Evolutionary conservation across 495 filamentous ascomycete species (phyloP).

Genomic region (Evansstolkia leycettana): DNA sequence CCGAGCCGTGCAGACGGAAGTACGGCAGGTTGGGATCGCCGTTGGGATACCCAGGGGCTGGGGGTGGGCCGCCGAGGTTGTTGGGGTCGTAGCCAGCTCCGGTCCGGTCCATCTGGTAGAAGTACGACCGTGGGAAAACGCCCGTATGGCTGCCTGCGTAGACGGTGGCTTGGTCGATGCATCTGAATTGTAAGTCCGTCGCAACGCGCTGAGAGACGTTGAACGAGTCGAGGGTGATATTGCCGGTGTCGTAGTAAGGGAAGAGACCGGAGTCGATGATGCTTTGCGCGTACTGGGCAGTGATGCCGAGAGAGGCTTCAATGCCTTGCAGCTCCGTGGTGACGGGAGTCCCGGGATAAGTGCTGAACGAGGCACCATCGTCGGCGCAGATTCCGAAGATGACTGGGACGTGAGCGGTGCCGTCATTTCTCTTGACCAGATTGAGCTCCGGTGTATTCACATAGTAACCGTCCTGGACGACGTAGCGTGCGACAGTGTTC

Average conservation of each 20-base stretch:
- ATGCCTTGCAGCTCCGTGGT: conserved; percentile 18
- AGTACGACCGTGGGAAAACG: conserved; percentile 26
- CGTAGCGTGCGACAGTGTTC: conserved; percentile 24
- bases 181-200: conserved; percentile 32
- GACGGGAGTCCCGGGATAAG: conserved; percentile 20
- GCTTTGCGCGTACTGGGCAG: conserved; percentile 15
- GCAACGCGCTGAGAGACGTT: conserved; percentile 28
- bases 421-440: conserved; percentile 16
- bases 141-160: conserved; percentile 21
- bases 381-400: conserved; percentile 28
- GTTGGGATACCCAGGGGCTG: conserved; percentile 17
- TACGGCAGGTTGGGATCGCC: conserved; percentile 20
- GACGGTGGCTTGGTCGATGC: conserved; percentile 32
- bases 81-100: conserved; percentile 27
- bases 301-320: conserved; percentile 21
- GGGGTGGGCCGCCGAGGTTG: conserved; percentile 19
- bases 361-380: conserved; percentile 29
- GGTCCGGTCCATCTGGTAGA: conserved; percentile 32
- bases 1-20: conserved; percentile 16
- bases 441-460: conserved; percentile 26
- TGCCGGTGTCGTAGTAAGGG: conserved; percentile 24
- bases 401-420: conserved; percentile 22
- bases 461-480: conserved; percentile 31
- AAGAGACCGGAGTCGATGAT: conserved; percentile 30
- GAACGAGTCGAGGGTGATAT: conserved; percentile 30